Conservation (phyloP, 805 yeast genomes). For the Candida quercuum region DNA sequence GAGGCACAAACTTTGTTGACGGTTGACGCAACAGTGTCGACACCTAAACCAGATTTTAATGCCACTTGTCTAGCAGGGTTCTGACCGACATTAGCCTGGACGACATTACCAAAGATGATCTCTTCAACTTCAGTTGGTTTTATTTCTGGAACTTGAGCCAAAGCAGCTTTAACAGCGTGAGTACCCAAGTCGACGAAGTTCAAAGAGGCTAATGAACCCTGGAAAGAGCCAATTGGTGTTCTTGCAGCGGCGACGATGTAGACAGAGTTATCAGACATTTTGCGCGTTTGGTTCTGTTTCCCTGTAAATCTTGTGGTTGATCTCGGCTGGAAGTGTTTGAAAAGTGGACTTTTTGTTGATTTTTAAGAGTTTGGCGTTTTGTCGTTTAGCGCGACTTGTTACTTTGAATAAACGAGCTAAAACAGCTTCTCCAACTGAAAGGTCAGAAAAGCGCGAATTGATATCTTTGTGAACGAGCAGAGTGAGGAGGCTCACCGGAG, state of each 20-base stretch:
- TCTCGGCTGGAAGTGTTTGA: no score
- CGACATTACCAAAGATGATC: constrained; percentile 86
- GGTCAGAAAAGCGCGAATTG: no score
- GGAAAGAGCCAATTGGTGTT: constrained; percentile 95
- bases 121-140: constrained; percentile 79
- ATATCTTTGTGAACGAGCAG: no score
- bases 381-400: no score
- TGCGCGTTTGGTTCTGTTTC: no score
- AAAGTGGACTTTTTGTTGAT: no score
- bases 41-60: constrained; percentile 78
- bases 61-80: constrained; percentile 99
- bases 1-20: constrained; percentile 97
- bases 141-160: constrained; percentile 77
- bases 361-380: no score
- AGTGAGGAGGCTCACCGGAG: no score
- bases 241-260: constrained; percentile 89
- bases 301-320: no score
- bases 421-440: no score
- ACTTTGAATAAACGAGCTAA: no score
- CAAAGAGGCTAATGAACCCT: constrained; percentile 73
- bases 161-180: constrained; percentile 85
- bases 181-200: constrained; percentile 85
- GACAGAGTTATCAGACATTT: constrained; percentile 42
- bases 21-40: constrained; percentile 79
- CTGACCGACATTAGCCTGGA: constrained; percentile 93